Base-by-base conservation (phyloP, 768 basidiomycete genomes). In the Mycena pura region DNA sequence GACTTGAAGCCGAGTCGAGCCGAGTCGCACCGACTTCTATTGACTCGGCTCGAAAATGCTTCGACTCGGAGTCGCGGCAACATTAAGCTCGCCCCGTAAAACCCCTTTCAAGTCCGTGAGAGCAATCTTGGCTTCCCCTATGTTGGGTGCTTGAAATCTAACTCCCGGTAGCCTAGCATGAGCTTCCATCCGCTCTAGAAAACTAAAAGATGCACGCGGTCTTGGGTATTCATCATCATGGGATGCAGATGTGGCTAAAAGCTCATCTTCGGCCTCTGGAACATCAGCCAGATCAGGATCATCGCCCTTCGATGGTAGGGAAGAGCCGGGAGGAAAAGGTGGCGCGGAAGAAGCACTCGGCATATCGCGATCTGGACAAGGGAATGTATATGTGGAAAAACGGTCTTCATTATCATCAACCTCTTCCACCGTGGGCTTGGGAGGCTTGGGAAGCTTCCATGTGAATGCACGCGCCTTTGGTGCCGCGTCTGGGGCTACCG, bases 191-290 rank as follows among this genome's bases (percentile, higher is more conserved):
- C 11, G 32, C 9, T 55, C 53, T 31, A 55, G 17, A 36, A 55
- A 55, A 22, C 31, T 6, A 13, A 31, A 17, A 24, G 43, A 25
- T 11, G 43, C 53, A 36, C n/a, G 27, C 19, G 43, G 53, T 45
- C 48, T 50, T 24, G 24, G 52, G 52, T 54, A 54, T 5, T 54
- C 31, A 21, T 54, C 52, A 25, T 44, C 52, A 25, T 44, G 32
- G 21, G 29, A 45, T n/a, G 52, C 41, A 32, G 41, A 22, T 43
- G 41, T 44, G 4, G 52, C 40, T 31, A 54, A 44, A 11, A 54
- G 52, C 19, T 54, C 52, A 44, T 54, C 52, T 25, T 54, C 31
- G 14, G 31, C 41, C 21, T 22, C 41, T 3, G 41, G 52, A 44
- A 54, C 14, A 34, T 43, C 24, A 25, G 44, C 17, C 14, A 17